Base-by-base conservation (phyloP, 768 basidiomycete genomes). In the Naganishia randhawae region DNA sequence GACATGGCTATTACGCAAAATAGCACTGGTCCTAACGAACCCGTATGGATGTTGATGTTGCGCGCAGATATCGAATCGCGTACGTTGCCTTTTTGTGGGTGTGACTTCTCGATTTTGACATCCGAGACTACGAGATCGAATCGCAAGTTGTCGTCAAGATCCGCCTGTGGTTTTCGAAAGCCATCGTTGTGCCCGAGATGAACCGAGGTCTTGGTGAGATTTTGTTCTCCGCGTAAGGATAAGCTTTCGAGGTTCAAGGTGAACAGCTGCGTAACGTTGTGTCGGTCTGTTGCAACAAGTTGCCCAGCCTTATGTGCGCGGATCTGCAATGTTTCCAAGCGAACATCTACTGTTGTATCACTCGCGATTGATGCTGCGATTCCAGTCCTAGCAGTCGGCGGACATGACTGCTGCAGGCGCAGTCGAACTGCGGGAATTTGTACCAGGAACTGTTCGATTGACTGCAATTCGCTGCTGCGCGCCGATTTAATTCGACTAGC, bases 121-220 rank as follows among this genome's bases (percentile, higher is more conserved):
- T 39, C 39, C 19, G 37, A 61, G 25, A 41, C 16, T 8, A 9
- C 33, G 25, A 61, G 13, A 25, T 41, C 37, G 27, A 61, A 61
- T 25, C 57, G 57, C 33, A 41, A 22, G 37, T 61, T 61, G 16
- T 61, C 57, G 57, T 61, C 57, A 4, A 61, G 57, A 22, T 61
- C 57, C 2, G 57, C 57, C 39, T 61, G 37, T 19, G 57, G 57
- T 41, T 22, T 22, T 13, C 57, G 22, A 22, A 41, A 61, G 10
- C 57, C 37, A 9, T 61, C 39, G 25, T 22, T 61, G 14, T 25
- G 39, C 19, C 57, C 57, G 22, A 61, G 37, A 37, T 61, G 19
- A 3, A 61, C 57, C 10, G 57, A 61, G 2, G 37, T 29, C 32
- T 22, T 41, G n/a, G 57, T 61, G 35, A 61, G 39, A 29, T 61